Evolutionary conservation across 2,329 filamentous ascomycete species (phyloP).

Genomic region (Aureobasidium subglaciale): DNA sequence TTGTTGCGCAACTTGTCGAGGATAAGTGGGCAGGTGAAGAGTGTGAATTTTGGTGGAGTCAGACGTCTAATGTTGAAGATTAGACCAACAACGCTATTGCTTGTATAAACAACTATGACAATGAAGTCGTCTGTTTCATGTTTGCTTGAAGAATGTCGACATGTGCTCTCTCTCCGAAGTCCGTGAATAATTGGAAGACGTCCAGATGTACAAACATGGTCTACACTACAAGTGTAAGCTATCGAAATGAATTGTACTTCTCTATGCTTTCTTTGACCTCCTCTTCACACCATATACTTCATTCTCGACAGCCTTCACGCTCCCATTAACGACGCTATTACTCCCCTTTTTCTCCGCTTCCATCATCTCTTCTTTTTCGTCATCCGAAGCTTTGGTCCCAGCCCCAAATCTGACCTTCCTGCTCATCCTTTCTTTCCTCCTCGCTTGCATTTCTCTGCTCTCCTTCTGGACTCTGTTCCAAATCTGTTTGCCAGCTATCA

Average conservation of each 20-base stretch:
- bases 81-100: no score
- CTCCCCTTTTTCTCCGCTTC: neutral
- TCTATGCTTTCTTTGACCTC: neutral
- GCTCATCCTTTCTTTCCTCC: neutral
- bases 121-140: no score
- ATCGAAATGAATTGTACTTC: no score
- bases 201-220: no score
- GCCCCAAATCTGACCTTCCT: constrained; percentile 1
- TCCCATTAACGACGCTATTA: constrained; percentile 1
- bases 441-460: neutral
- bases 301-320: neutral
- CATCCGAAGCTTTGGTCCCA: neutral
- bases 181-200: no score
- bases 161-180: no score
- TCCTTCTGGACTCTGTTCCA: constrained; percentile 40
- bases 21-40: constrained; percentile 42
- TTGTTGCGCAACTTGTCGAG: constrained; percentile 37
- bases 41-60: constrained; percentile 55
- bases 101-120: no score
- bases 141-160: no score
- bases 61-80: constrained; percentile 4
- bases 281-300: neutral
- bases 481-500: constrained; percentile 53
- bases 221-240: no score
- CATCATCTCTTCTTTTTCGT: neutral